A percentile compares a stretch with the other conserved stretches of the same genome.
Evolutionary conservation across 495 filamentous ascomycete species (phyloP).

Genomic region (Lasiosphaeriaceae sp.): DNA sequence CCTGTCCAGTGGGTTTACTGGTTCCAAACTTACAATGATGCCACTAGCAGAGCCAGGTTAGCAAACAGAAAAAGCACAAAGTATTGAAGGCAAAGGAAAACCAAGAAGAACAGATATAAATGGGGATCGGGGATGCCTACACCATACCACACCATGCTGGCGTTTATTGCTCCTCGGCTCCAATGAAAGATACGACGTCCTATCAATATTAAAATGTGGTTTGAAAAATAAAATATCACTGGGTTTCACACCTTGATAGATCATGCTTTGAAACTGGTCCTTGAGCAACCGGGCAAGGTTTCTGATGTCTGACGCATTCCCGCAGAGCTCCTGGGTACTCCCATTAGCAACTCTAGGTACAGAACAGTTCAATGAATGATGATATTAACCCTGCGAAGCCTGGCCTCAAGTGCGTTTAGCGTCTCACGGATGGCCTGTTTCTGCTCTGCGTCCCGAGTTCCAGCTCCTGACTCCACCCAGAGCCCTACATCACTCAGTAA

Average conservation of each 20-base stretch:
- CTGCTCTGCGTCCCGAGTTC: slow-evolving; percentile 25
- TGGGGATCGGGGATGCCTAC: not conserved
- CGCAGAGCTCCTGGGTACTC: not conserved
- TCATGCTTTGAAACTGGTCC: not conserved
- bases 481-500: slow-evolving; percentile 32
- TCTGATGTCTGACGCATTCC: not conserved
- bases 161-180: not conserved
- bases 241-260: not conserved
- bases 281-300: not conserved
- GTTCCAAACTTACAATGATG: not conserved
- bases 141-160: not conserved
- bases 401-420: slow-evolving; percentile 5
- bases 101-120: not conserved
- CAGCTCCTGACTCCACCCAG: slow-evolving; percentile 39
- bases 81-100: not conserved
- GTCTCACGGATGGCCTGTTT: slow-evolving; percentile 18
- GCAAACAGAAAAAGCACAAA: not conserved
- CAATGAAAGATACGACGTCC: not conserved
- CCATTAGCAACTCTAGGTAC: not conserved
- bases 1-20: too few species aligned
- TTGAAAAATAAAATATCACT: not conserved
- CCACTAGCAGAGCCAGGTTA: not conserved
- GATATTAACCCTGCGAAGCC: slow-evolving; percentile 13
- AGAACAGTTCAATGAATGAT: not conserved
- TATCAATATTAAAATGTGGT: not conserved